Evolutionary conservation across 2,329 filamentous ascomycete species (phyloP).

Genomic region (Colletotrichum neosansevieriae): DNA sequence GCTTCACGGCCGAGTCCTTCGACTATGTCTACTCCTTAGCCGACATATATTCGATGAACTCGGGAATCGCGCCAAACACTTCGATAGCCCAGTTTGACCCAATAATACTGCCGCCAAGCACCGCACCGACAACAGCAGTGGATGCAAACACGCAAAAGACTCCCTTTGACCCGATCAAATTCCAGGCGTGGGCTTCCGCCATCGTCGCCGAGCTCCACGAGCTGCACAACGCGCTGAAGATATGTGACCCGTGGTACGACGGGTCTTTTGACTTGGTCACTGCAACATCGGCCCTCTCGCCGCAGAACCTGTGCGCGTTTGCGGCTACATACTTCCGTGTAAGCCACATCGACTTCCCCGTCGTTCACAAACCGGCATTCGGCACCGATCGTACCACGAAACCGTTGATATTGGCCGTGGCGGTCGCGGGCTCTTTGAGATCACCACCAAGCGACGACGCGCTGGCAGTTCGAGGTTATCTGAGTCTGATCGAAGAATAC

Average conservation of each 20-base stretch:
- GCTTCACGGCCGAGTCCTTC: constrained; percentile 15
- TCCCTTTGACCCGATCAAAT: background rate
- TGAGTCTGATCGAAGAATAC: constrained; percentile 41
- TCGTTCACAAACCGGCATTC: constrained; percentile 46
- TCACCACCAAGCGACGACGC: constrained; percentile 41
- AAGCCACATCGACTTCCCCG: constrained; percentile 46
- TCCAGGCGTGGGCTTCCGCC: constrained; percentile 4
- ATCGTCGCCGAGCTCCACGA: constrained; percentile 16
- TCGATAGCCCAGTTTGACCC: too few species aligned
- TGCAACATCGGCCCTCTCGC: constrained; percentile 41
- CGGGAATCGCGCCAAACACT: background rate
- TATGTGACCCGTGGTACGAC: constrained; percentile 38
- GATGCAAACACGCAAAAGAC: background rate
- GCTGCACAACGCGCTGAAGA: constrained; percentile 30
- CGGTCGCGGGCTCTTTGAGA: constrained; percentile 41
- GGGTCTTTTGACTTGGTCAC: constrained; percentile 33
- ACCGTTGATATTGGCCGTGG: constrained; percentile 41
- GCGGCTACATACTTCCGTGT: constrained; percentile 44
- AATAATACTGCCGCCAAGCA: background rate
- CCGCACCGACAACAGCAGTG: background rate
- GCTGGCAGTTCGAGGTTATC: constrained; percentile 31
- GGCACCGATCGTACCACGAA: constrained; percentile 32
- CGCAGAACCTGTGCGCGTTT: constrained; percentile 41
- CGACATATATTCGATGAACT: too few species aligned
- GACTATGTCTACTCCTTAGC: constrained; percentile 4